phyloP scores from a whole-genome alignment of 331 rosid genomes.

The Rhamnella rubrinervis region DNA sequence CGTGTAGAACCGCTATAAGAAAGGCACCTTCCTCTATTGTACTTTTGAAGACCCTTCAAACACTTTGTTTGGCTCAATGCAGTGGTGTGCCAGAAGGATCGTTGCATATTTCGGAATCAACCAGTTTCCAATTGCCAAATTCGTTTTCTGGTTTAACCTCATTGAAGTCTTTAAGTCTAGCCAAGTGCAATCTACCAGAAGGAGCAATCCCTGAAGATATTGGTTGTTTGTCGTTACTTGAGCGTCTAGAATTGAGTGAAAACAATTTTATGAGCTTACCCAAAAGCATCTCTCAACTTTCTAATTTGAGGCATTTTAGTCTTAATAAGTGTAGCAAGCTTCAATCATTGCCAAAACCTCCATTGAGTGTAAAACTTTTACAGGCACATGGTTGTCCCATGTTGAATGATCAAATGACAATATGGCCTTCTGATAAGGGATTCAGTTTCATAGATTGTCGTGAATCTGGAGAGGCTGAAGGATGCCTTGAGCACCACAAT shows the following conservation, averaged over 20 bases:
- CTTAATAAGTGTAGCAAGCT: constrained; percentile 12
- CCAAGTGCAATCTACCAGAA: constrained; percentile 16
- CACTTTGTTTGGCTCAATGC: too few species aligned
- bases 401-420: too few species aligned
- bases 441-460: too few species aligned
- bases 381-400: too few species aligned
- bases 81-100: too few species aligned
- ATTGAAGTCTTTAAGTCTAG: constrained; percentile 10
- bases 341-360: constrained; percentile 1
- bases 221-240: neutral
- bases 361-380: too few species aligned
- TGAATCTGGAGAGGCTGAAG: too few species aligned
- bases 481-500: too few species aligned
- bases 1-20: neutral
- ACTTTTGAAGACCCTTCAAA: too few species aligned
- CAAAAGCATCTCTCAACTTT: constrained; percentile 14
- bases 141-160: neutral
- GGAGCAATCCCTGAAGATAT: constrained; percentile 1
- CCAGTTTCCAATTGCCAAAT: neutral
- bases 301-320: constrained; percentile 3
- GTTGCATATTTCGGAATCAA: neutral
- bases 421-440: too few species aligned
- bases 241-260: constrained; percentile 15
- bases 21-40: too few species aligned
- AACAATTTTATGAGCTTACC: constrained; percentile 17